A percentile compares a stretch with the other conserved stretches of the same genome.
phyloP scores from a whole-genome alignment of 1,284 basidiomycete genomes.

The Leccinum subrobustum region DNA sequence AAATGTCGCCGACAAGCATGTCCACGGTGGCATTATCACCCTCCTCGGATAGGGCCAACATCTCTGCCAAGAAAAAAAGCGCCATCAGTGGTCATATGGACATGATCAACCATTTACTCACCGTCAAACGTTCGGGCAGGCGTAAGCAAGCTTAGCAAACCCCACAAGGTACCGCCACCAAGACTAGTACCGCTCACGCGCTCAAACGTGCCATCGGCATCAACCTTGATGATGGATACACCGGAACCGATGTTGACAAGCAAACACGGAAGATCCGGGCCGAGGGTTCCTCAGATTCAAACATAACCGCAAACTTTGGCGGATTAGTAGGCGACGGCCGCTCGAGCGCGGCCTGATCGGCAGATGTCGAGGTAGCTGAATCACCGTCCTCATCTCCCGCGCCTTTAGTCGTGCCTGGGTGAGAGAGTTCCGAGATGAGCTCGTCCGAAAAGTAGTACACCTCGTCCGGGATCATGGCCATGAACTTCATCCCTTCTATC shows the following conservation, averaged over 20 bases:
- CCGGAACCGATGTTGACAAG: constrained; percentile 99
- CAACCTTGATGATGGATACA: constrained; percentile 96
- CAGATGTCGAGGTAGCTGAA: constrained; percentile 7
- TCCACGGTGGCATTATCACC: constrained; percentile 96
- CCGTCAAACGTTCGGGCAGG: constrained; percentile 97
- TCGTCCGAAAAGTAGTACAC: constrained; percentile 99
- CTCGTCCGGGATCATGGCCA: constrained; percentile 95
- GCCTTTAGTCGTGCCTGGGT: constrained; percentile 42
- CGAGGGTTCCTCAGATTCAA: constrained; percentile 68
- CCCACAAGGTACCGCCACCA: constrained; percentile 99
- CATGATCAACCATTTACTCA: constrained; percentile 41
- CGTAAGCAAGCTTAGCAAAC: constrained; percentile 89
- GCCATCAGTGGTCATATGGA: constrained; percentile 6
- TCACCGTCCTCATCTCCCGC: constrained; percentile 10
- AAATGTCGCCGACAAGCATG: constrained; percentile 99
- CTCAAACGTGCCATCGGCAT: constrained; percentile 94
- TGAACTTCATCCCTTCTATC: constrained; percentile 96
- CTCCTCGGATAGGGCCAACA: constrained; percentile 90
- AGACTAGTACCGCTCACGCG: constrained; percentile 96
- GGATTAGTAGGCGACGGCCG: constrained; percentile 92
- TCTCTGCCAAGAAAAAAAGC: constrained; percentile 60
- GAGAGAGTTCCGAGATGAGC: constrained; percentile 86
- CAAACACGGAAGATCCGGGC: constrained; percentile 90
- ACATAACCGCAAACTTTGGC: constrained; percentile 87
- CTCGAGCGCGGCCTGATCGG: constrained; percentile 51